Conservation (phyloP, 192 early-diverging fungal species). For the Kickxella alabastrina region DNA sequence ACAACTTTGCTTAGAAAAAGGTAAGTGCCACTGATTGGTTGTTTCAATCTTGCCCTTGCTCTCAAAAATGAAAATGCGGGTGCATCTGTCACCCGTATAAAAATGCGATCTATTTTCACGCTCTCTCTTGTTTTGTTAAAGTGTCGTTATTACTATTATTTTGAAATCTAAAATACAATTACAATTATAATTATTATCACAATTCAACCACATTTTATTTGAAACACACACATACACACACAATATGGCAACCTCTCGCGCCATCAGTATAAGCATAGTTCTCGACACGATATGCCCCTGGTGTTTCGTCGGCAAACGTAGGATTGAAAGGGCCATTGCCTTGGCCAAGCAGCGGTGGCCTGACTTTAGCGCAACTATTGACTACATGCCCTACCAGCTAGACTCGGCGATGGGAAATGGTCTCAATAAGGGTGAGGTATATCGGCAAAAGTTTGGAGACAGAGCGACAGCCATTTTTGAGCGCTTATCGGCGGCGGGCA, state of each 20-base stretch:
- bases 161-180: too few species aligned
- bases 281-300: slow-evolving; percentile 71
- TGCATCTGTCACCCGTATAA: too few species aligned
- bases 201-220: too few species aligned
- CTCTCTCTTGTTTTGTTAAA: neutral
- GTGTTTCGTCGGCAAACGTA: slow-evolving; percentile 76
- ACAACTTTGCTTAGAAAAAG: too few species aligned
- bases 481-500: slow-evolving; percentile 55
- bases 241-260: slow-evolving; percentile 13
- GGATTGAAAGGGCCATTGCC: slow-evolving; percentile 61
- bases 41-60: neutral
- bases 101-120: too few species aligned
- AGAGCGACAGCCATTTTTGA: slow-evolving; percentile 54
- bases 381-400: slow-evolving; percentile 70
- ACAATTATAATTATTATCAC: too few species aligned
- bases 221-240: neutral
- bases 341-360: slow-evolving; percentile 48
- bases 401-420: slow-evolving; percentile 53
- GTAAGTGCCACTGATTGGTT: too few species aligned
- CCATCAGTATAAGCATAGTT: slow-evolving; percentile 59
- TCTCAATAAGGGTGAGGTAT: slow-evolving; percentile 54
- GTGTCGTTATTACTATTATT: neutral
- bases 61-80: neutral
- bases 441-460: slow-evolving; percentile 65
- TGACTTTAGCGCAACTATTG: slow-evolving; percentile 55